A percentile compares a stretch with the other conserved stretches of the same genome.
Conservation (phyloP, 495 filamentous ascomycete species). For the Podospora australis region DNA sequence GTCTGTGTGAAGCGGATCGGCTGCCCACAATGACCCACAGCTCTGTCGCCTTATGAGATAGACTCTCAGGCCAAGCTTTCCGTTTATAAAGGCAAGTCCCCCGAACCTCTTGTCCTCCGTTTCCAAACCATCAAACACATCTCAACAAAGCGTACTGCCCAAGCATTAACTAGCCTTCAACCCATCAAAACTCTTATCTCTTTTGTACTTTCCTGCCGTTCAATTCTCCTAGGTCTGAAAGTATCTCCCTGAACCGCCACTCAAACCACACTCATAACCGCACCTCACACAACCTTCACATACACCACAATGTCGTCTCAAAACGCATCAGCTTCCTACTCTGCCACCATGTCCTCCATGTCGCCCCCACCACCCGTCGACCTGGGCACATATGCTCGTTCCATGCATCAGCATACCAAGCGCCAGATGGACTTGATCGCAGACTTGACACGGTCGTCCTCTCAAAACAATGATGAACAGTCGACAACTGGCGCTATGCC, state of each 20-base stretch:
- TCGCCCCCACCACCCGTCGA: conserved; percentile 38
- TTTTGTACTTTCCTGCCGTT: neutral
- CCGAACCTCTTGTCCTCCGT: conserved; percentile 2
- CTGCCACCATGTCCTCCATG: conserved; percentile 22
- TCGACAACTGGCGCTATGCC: conserved; percentile 20
- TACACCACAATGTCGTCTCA: conserved; percentile 33
- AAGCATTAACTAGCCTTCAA: neutral
- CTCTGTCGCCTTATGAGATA: conserved; percentile 17
- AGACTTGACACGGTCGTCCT: conserved; percentile 8
- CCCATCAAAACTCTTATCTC: neutral
- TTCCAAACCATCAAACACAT: conserved; percentile 1
- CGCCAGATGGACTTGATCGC: conserved; percentile 44
- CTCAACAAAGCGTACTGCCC: neutral
- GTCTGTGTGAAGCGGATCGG: neutral
- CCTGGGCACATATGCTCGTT: conserved; percentile 38
- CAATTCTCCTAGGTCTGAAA: neutral
- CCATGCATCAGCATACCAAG: conserved; percentile 48
- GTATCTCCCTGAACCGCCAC: neutral
- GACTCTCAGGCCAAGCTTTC: conserved; percentile 16
- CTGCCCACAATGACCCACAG: conserved; percentile 1
- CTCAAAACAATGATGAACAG: conserved; percentile 11
- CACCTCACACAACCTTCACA: no score
- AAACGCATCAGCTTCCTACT: conserved; percentile 15
- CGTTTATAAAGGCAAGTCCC: conserved; percentile 20
- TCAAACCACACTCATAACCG: no score